These are phyloP conservation scores for Didymosphaeria variabile DNA, from an alignment of 2,329 filamentous ascomycete genomes.

Conservation along the genomic window DNA sequence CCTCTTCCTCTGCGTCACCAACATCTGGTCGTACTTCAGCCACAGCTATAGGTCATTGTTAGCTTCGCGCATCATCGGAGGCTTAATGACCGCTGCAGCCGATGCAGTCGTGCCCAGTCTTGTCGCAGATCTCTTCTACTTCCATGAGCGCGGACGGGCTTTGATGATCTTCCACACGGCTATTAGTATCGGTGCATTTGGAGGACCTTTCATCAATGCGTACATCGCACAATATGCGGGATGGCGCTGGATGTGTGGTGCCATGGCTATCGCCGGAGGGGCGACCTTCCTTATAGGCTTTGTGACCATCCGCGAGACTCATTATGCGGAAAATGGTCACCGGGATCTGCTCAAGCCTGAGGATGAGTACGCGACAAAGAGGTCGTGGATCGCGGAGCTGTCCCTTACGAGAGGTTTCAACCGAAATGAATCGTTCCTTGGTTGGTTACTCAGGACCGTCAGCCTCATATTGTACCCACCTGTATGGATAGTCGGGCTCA, in stretches of 20 bases:
- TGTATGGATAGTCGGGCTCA: conserved; percentile 6
- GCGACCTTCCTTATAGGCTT: conserved; percentile 14
- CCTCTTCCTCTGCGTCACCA: conserved; percentile 58
- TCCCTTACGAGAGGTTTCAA: conserved; percentile 10
- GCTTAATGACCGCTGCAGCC: conserved; percentile 61
- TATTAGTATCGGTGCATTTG: conserved; percentile 51
- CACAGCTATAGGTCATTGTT: conserved; percentile 58
- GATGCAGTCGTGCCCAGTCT: conserved; percentile 64
- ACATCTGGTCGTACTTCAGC: conserved; percentile 59
- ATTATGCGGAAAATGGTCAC: not conserved
- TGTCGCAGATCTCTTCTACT: conserved; percentile 56
- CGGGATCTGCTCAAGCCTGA: conserved; percentile 10
- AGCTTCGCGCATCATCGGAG: conserved; percentile 57
- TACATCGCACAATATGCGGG: conserved; percentile 48
- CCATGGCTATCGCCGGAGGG: conserved; percentile 52
- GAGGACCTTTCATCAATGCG: conserved; percentile 50
- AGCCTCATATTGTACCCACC: conserved; percentile 4
- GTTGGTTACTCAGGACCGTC: conserved; percentile 7
- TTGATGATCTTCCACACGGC: conserved; percentile 54
- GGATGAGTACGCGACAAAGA: conserved; percentile 4
- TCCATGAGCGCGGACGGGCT: conserved; percentile 54
- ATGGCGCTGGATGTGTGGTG: conserved; percentile 53
- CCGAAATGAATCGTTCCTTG: conserved; percentile 3
- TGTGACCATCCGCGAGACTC: conserved; percentile 3
- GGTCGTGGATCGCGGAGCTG: not conserved